Evolutionary conservation across 192 early-diverging fungal genomes (phyloP).

Genomic region (Lobosporangium transversale): DNA sequence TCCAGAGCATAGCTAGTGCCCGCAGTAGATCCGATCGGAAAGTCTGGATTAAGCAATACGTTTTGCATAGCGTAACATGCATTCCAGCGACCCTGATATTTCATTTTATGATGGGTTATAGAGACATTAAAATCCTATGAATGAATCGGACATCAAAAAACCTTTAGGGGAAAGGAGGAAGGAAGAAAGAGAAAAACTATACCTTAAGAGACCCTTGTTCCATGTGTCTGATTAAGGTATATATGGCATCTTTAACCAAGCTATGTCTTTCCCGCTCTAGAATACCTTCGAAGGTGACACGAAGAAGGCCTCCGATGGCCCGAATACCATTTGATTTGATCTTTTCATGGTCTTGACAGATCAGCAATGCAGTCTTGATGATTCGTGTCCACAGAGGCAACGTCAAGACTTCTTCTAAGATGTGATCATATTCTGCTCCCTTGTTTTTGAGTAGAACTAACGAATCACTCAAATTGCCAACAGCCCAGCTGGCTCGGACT

Average conservation of each 20-base stretch:
- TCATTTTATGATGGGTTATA: neutral
- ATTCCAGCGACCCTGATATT: slow-evolving; percentile 76
- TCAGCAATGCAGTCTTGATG: slow-evolving; percentile 54
- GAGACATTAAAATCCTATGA: too few species aligned
- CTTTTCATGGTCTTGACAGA: slow-evolving; percentile 79
- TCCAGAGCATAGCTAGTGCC: slow-evolving; percentile 52
- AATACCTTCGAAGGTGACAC: slow-evolving; percentile 59
- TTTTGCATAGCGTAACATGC: slow-evolving; percentile 77
- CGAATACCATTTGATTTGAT: slow-evolving; percentile 78
- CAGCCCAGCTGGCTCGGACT: slow-evolving; percentile 77
- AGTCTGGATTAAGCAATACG: slow-evolving; percentile 61
- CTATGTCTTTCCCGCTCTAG: slow-evolving; percentile 55
- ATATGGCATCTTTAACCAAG: slow-evolving; percentile 59
- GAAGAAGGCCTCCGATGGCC: slow-evolving; percentile 71
- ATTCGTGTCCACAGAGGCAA: slow-evolving; percentile 57
- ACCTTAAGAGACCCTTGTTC: slow-evolving; percentile 73
- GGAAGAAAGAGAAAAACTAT: slow-evolving; percentile 2
- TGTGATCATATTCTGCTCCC: slow-evolving; percentile 1
- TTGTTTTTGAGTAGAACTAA: slow-evolving; percentile 55
- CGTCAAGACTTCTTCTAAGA: slow-evolving; percentile 57
- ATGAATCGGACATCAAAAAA: too few species aligned
- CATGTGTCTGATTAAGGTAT: slow-evolving; percentile 65
- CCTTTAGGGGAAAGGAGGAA: too few species aligned
- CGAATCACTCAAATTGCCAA: slow-evolving; percentile 78
- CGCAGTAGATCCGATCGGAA: slow-evolving; percentile 63